Percentiles rank a stretch among this genome's conserved stretches.
These are phyloP conservation scores for Aspergillus calidoustus DNA, from an alignment of 2,329 filamentous ascomycete genomes.

Conservation along the genomic window DNA sequence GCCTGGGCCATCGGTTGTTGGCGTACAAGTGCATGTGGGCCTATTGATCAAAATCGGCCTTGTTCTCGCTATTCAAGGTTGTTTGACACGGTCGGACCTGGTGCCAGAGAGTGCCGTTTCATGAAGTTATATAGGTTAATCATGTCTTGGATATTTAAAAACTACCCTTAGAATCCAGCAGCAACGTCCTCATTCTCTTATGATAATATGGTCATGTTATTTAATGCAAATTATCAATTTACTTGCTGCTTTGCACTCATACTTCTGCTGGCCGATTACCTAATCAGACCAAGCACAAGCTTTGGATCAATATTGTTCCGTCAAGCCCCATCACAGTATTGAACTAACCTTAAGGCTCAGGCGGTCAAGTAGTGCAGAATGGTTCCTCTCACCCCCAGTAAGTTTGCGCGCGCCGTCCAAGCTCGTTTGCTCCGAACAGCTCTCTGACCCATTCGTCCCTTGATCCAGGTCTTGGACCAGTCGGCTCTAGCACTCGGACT, in stretches of 20 bases:
- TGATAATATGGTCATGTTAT: not conserved
- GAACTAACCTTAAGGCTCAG: conserved; percentile 23
- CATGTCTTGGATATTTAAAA: conserved; percentile 11
- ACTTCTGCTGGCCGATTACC: conserved; percentile 1
- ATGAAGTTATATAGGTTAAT: conserved; percentile 19
- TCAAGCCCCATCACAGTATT: not conserved
- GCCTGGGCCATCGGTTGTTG: conserved; percentile 77
- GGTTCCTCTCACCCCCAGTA: conserved; percentile 23
- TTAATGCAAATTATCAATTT: not conserved
- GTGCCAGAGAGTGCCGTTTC: conserved; percentile 11
- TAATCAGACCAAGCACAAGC: not conserved
- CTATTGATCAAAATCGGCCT: conserved; percentile 46
- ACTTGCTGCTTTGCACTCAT: not conserved
- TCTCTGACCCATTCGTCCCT: conserved; percentile 12
- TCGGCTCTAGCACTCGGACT: conserved; percentile 12
- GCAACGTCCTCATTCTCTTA: not conserved
- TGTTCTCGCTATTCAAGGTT: conserved; percentile 9
- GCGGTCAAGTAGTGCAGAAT: conserved; percentile 39
- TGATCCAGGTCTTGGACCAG: conserved; percentile 17
- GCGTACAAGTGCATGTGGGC: conserved; percentile 78
- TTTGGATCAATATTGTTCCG: conserved; percentile 17
- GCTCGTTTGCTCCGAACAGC: conserved; percentile 8
- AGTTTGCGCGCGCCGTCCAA: conserved; percentile 23
- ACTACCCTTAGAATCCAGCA: not conserved
- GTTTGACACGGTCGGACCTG: conserved; percentile 16